phyloP scores from a whole-genome alignment of 345 rosid species.

The Camelina hispida region DNA sequence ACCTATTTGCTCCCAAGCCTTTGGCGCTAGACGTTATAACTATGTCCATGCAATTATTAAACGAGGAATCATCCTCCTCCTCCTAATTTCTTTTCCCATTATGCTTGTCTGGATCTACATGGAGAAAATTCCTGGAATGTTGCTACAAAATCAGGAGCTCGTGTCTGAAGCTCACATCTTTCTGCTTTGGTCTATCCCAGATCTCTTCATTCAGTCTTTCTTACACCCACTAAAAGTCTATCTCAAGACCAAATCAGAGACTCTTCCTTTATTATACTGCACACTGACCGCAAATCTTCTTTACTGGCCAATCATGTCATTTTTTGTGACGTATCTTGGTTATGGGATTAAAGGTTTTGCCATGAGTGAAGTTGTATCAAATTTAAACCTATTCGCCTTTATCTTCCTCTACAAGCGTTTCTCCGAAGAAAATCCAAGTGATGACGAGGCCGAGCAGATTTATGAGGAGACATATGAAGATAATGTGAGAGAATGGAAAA shows the following conservation, averaged over 20 bases:
- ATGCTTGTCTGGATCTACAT: constrained; percentile 77
- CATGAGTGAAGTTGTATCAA: constrained; percentile 66
- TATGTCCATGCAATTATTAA: constrained; percentile 67
- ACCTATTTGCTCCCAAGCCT: constrained; percentile 81
- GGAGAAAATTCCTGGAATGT: constrained; percentile 52
- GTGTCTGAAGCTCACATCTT: constrained; percentile 64
- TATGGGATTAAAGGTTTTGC: constrained; percentile 77
- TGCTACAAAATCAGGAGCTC: constrained; percentile 61
- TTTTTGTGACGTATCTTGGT: constrained; percentile 56
- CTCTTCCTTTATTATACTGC: constrained; percentile 66
- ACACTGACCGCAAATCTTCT: constrained; percentile 59
- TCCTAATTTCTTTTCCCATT: constrained; percentile 60
- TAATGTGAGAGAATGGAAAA: constrained; percentile 28
- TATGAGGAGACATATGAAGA: constrained; percentile 19
- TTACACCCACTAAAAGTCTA: constrained; percentile 81
- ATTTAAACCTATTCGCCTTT: constrained; percentile 59
- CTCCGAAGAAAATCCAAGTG: constrained; percentile 36
- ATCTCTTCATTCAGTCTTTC: constrained; percentile 72
- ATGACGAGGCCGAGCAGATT: constrained; percentile 52
- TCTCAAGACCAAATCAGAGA: constrained; percentile 76
- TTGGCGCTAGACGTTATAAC: constrained; percentile 39
- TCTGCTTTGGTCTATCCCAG: constrained; percentile 72
- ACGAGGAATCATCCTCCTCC: constrained; percentile 62
- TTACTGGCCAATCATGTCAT: constrained; percentile 63
- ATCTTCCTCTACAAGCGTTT: constrained; percentile 57